Percentiles rank a stretch among this genome's conserved stretches.
These are phyloP conservation scores for Colletotrichum magnum DNA, from an alignment of 2,329 filamentous ascomycete species.

Conservation along the genomic window DNA sequence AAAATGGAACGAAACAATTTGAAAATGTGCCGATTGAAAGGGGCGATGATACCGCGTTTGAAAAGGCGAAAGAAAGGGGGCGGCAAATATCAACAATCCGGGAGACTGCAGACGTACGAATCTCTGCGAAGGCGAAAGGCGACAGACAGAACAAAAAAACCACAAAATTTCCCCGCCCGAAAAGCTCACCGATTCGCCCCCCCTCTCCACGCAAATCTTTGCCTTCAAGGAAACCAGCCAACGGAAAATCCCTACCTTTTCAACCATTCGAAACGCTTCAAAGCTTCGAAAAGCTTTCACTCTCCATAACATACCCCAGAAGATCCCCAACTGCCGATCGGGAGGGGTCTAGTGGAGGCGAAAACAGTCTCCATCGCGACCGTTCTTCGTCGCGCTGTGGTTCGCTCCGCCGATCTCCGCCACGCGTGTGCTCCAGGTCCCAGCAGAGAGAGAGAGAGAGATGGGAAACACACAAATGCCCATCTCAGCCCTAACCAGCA, in stretches of 20 bases:
- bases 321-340: slow-evolving; percentile 1
- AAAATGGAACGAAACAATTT: too few relatives aligned
- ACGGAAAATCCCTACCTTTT: slow-evolving; percentile 11
- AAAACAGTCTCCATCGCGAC: background rate
- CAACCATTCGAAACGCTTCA: slow-evolving; percentile 21
- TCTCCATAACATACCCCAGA: background rate
- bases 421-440: background rate
- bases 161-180: slow-evolving; percentile 11
- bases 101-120: background rate
- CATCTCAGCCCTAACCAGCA: slow-evolving; percentile 13
- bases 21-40: background rate
- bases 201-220: background rate
- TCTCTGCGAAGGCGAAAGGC: background rate
- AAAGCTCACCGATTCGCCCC: slow-evolving; percentile 9
- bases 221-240: background rate
- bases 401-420: slow-evolving; percentile 15
- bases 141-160: background rate
- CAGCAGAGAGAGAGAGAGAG: background rate
- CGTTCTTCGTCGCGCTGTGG: background rate
- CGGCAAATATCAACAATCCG: background rate
- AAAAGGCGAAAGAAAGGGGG: background rate
- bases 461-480: background rate
- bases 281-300: background rate
- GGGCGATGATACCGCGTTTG: too few relatives aligned
- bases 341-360: background rate